Base-by-base conservation (phyloP, 2,329 filamentous ascomycete species). In the Thermochaetoides dissita region DNA sequence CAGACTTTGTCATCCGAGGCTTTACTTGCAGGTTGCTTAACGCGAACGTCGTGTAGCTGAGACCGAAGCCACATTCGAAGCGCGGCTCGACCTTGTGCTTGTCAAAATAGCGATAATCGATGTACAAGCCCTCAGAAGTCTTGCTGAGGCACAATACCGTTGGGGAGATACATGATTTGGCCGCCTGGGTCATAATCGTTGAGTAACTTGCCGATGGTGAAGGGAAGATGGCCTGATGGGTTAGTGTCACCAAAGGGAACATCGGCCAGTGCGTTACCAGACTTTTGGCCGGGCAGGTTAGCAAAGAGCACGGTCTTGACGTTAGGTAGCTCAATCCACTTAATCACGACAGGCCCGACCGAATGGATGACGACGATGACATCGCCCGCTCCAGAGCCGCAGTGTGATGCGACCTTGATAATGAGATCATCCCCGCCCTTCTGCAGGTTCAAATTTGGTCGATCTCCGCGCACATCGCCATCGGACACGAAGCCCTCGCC, bases 81-180 rank as follows among this genome's bases (percentile, higher is more conserved):
- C 83, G 80, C 1, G 88, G 88, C 6, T 68, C 67, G 46, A 91
- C 79, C 43, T 70, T 67, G 42, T 80, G 61, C 56, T 81, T 84
- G 65, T 94, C 87, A 52, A 95, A 88, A 59, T 88, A 75, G 9
- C 87, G 79, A 63, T 95, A 94, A 64, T 95, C 89, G 51, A 93
- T 79, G 56, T 88, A 88, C 0, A 94, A 63, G 0, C 85, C 85
- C 56, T 94, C 85, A 1, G 69, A 71, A 94, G 49, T 85, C 79
- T 51, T 93, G 84, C 55, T 94, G 85, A 0, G 86, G 84, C 1
- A 80, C 67, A 3, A 83, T 64, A 10, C 70, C 74, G 50, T 84
- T 82, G 0, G 81, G 74, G 38, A 76, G 64, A 54, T 81, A 84
- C 49, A 87, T 65, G 34, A 91, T 68, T 53, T 80, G 71, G 11